phyloP scores from a whole-genome alignment of 441 rosid genomes.

The Croton laevigatus region DNA sequence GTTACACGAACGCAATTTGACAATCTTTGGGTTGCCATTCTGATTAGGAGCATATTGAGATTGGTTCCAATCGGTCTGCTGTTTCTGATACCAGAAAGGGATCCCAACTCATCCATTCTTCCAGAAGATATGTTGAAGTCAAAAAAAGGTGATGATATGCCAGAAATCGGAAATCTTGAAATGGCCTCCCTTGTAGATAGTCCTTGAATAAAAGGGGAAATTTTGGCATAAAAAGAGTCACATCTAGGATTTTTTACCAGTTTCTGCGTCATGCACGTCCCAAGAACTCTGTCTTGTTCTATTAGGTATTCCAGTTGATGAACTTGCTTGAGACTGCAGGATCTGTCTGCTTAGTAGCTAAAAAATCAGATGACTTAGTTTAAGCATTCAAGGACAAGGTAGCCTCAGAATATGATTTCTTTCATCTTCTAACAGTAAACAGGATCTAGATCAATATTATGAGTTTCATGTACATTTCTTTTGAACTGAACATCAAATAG shows the following conservation, averaged over 20 bases:
- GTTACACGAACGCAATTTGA: constrained; percentile 62
- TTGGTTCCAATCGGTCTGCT: constrained; percentile 42
- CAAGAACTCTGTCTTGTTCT: neutral
- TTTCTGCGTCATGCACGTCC: neutral
- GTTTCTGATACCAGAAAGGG: constrained; percentile 44
- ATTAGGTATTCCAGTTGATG: neutral
- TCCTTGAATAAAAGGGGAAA: constrained; percentile 11
- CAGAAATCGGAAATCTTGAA: constrained; percentile 37
- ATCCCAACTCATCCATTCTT: constrained; percentile 39
- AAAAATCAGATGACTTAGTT: neutral
- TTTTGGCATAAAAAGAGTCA: neutral
- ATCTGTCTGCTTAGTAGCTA: neutral
- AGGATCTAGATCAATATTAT: neutral
- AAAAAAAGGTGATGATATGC: neutral
- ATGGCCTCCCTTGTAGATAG: constrained; percentile 37
- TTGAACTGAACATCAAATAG: constrained; percentile 4
- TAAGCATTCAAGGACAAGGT: neutral
- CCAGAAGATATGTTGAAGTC: constrained; percentile 36
- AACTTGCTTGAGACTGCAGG: neutral
- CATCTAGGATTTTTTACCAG: neutral
- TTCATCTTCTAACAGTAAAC: neutral
- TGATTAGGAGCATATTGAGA: constrained; percentile 48
- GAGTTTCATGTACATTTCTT: neutral
- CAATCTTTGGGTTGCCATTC: constrained; percentile 61
- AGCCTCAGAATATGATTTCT: neutral